Conservation (phyloP, 352 stramenopile species). For the Phytophthora melonis region DNA sequence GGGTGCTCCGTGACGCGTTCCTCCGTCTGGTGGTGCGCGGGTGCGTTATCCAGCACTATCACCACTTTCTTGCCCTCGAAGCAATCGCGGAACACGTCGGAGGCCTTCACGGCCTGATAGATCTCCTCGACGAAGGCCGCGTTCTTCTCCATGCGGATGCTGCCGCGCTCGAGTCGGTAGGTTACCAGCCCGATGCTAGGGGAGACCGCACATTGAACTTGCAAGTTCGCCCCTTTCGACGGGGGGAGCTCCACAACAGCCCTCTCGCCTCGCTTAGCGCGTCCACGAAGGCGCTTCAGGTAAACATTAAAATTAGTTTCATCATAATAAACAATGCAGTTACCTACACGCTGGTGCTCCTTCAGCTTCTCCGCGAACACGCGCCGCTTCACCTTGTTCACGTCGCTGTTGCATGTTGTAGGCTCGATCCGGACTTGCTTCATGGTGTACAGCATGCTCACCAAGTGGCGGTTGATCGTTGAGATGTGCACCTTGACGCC, state of each 20-base stretch:
- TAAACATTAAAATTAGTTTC: constrained; percentile 10
- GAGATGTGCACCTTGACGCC: not conserved
- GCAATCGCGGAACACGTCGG: not conserved
- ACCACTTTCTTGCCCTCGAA: constrained; percentile 3
- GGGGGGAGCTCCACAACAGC: not conserved
- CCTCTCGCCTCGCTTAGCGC: not conserved
- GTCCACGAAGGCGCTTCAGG: not conserved
- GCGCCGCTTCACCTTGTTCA: constrained; percentile 17
- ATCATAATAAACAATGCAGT: constrained; percentile 18
- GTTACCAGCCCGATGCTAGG: constrained; percentile 4
- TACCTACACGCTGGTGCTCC: not conserved
- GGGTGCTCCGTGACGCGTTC: not conserved
- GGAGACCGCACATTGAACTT: constrained; percentile 9
- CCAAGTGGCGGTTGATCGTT: not conserved
- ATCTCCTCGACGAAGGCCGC: constrained; percentile 7
- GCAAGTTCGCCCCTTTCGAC: constrained; percentile 10
- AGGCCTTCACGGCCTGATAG: not conserved
- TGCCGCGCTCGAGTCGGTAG: constrained; percentile 2
- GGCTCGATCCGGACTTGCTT: constrained; percentile 6
- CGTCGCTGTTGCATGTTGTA: constrained; percentile 17
- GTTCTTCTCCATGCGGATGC: constrained; percentile 9
- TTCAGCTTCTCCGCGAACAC: constrained; percentile 3
- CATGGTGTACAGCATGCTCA: not conserved
- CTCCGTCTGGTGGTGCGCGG: not conserved
- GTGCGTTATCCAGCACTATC: constrained; percentile 1